Base-by-base conservation (phyloP, 2,329 filamentous ascomycete species). In the Colletotrichum theobromicola region DNA sequence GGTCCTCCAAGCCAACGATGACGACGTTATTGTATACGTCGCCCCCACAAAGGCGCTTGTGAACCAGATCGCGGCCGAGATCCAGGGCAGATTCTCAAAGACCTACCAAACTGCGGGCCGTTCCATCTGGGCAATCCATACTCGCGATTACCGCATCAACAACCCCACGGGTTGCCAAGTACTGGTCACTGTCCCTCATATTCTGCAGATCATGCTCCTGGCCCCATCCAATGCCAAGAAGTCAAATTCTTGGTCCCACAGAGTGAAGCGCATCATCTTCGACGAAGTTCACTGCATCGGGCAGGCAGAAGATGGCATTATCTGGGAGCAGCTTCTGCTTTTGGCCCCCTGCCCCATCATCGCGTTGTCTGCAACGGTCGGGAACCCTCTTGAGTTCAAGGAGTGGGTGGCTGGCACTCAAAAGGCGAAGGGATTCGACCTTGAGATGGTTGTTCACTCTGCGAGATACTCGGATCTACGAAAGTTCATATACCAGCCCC, bases 281-380 rank as follows among this genome's bases (percentile, higher is more conserved):
- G 94, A 96, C 79, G 94, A 96, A 83, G 92, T 96, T 3, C 94
- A 96, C 80, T 95, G 91, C 37, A 96, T 96, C 74, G 93, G 94
- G 0, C 92, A 95, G 80, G 89, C 92, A 0, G 92, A 95, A 9
- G 94, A 96, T 77, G 74, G 74, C 18, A 70, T 75, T 34, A 69
- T 75, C 24, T 96, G 93, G 94, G 94, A 96, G 78, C 94, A 96
- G 79, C 86, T 96, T 5, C 85, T 96, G 2, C 87, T 96, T 2
- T 87, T 95, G 75, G 90, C 93, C 0, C 93, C 93, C 2, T 96
- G 93, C 77, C 94, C 93, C 0, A 94, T 96, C 64, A 93, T 96
- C 76, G 94, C 94, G 0, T 87, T 96, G 2, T 96, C 94, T 2
- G 94, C 94, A 2, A 96, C 94, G 0, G 92, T 96, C 16, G 94